A percentile compares a stretch with the other conserved stretches of the same genome.
phyloP scores from a whole-genome alignment of 352 stramenopile genomes.

The Blastocystis sp. region DNA sequence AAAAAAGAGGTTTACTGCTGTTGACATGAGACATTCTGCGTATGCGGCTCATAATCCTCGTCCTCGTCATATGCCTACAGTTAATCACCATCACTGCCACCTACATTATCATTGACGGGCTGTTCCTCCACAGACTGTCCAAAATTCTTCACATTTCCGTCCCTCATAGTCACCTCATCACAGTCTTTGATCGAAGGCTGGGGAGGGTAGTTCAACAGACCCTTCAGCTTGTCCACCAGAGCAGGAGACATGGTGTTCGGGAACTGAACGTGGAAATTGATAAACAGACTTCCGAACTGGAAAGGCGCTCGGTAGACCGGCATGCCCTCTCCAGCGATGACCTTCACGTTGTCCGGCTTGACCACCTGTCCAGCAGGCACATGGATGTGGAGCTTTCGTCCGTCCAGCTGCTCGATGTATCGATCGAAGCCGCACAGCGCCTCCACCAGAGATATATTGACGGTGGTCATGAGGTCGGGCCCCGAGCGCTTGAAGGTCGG shows the following conservation, averaged over 20 bases:
- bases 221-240: slow-evolving; percentile 67
- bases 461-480: slow-evolving; percentile 88
- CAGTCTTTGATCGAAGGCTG: slow-evolving; percentile 68
- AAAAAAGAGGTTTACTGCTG: slow-evolving; percentile 73
- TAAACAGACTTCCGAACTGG: slow-evolving; percentile 92
- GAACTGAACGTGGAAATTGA: slow-evolving; percentile 94
- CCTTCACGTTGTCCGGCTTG: slow-evolving; percentile 68
- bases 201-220: slow-evolving; percentile 75
- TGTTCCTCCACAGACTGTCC: slow-evolving; percentile 80
- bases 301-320: slow-evolving; percentile 92
- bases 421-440: slow-evolving; percentile 79
- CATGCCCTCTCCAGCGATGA: slow-evolving; percentile 85
- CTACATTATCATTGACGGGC: slow-evolving; percentile 72
- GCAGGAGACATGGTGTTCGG: slow-evolving; percentile 73
- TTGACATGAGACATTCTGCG: slow-evolving; percentile 74
- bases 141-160: slow-evolving; percentile 71
- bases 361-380: slow-evolving; percentile 64
- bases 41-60: slow-evolving; percentile 67
- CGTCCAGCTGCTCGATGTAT: slow-evolving; percentile 70
- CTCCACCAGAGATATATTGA: slow-evolving; percentile 88
- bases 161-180: slow-evolving; percentile 70
- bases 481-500: slow-evolving; percentile 88
- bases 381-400: slow-evolving; percentile 64
- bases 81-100: slow-evolving; percentile 73
- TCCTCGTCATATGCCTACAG: slow-evolving; percentile 86